Base-by-base conservation (phyloP, 805 yeast genomes). In the Nakazawaea ambrosiae region DNA sequence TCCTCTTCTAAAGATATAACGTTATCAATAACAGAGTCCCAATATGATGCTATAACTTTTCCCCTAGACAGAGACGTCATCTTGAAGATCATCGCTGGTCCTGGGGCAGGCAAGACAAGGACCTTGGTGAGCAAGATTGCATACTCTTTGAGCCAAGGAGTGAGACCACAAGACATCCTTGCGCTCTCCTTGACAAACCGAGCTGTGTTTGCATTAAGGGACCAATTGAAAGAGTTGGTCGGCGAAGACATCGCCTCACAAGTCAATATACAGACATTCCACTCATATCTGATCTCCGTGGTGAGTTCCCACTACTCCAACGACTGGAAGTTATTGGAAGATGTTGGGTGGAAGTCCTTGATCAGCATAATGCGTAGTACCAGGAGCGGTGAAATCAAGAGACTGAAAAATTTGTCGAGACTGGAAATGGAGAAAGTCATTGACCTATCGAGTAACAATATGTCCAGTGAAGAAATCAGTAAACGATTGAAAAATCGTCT, bases 41-140 rank as follows among this genome's bases (percentile, higher is more conserved):
- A 79, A 49, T 41, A 48, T 32, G 49, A 52, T 12, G 72, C 75
- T 5, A 70, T 78, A 8, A 49, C 55, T 1, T 54, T 55, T 39
- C 72, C 76, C 1, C 52, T 61, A 5, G 50, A 42, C 4, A 59
- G 63, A 6, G 52, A 60, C 14, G 55, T 64, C 6, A 56, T 78
- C 0, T 53, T 81, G 5, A 63, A 72, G 26, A 63, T 81, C 2
- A 59, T 66, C 7, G 83, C 88, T 0, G 87, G 87, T 0, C 87
- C 89, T 1, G 88, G 89, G 4, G 70, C 83, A 7, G 89, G 90
- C 2, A 81, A 81, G 49, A 79, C 88, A 0, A 59, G 62, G 24
- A 79, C 87, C 0, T 46, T 81, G 22, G 68, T 75, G 4, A 61
- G 67, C 22, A 63, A 83, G 42, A 63, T 81, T 0, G 70, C 70